Conservation (phyloP, 2,329 filamentous ascomycete species). For the Fusarium sp. region DNA sequence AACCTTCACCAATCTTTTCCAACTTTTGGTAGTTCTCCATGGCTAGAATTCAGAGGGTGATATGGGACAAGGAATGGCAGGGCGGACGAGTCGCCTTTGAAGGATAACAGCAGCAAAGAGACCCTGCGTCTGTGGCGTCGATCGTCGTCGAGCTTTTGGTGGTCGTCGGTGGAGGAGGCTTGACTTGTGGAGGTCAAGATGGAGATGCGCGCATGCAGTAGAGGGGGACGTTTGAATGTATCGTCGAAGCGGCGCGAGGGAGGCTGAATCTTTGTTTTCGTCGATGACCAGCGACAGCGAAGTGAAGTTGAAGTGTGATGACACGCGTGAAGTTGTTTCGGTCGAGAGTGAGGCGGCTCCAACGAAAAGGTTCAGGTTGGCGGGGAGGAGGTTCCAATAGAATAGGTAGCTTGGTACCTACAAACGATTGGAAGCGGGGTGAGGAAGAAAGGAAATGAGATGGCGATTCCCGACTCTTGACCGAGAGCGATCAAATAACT, state of each 20-base stretch:
- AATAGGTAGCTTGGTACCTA: not conserved
- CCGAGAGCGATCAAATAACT: not conserved
- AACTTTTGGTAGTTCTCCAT: constrained; percentile 99
- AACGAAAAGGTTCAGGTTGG: not conserved
- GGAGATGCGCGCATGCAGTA: not conserved
- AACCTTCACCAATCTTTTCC: constrained; percentile 96
- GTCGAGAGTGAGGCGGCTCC: not conserved
- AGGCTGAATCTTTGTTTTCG: not conserved
- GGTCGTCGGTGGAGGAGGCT: not conserved
- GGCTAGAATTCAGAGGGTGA: constrained; percentile 19
- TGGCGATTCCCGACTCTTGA: not conserved
- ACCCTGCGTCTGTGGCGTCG: constrained; percentile 31
- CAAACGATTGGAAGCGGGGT: not conserved
- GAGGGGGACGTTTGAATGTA: not conserved
- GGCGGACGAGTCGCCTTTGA: constrained; percentile 16
- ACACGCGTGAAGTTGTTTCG: not conserved
- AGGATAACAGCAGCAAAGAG: constrained; percentile 15
- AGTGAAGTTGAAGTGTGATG: not conserved
- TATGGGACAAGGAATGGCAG: constrained; percentile 16
- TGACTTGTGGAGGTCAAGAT: not conserved
- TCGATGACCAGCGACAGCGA: not conserved
- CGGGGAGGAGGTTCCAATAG: not conserved
- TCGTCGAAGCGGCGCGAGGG: not conserved
- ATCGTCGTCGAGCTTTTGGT: not conserved
- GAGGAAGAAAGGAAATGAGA: not conserved